A percentile compares a stretch with the other conserved stretches of the same genome.
These are phyloP conservation scores for Fragaria nilgerrensis DNA, from an alignment of 306 rosid species.

Conservation along the genomic window DNA sequence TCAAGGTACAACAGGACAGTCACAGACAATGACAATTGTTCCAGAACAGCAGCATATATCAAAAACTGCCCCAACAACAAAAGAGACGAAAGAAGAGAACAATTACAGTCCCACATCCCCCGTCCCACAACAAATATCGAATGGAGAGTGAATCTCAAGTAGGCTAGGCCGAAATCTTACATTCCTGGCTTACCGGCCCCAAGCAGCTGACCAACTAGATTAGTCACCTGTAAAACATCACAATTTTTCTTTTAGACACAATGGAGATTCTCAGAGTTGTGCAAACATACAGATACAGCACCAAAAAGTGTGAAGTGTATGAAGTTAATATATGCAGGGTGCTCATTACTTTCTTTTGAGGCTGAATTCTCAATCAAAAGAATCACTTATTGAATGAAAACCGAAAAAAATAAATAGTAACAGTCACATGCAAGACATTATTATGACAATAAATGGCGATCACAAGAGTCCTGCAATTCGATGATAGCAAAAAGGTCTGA, in stretches of 20 bases:
- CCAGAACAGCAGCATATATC: slow-evolving; percentile 9
- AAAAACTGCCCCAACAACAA: slow-evolving; percentile 26
- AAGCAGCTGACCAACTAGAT: slow-evolving; percentile 76
- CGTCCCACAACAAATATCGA: slow-evolving; percentile 17
- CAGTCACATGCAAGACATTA: not conserved
- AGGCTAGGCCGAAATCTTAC: slow-evolving; percentile 24
- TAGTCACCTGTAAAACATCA: slow-evolving; percentile 61
- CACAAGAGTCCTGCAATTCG: not conserved
- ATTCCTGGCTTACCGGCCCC: slow-evolving; percentile 73
- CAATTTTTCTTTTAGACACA: slow-evolving; percentile 3
- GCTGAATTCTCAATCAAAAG: not conserved
- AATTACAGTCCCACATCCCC: slow-evolving; percentile 20
- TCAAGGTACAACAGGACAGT: not conserved
- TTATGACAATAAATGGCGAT: not conserved
- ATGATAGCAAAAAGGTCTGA: not conserved
- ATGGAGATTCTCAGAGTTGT: not conserved
- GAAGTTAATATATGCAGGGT: too few relatives aligned
- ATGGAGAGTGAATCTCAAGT: slow-evolving; percentile 7
- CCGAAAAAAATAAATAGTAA: not conserved
- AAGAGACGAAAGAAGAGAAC: slow-evolving; percentile 20
- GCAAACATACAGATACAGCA: not conserved
- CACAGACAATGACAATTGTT: not conserved
- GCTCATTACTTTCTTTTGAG: not conserved
- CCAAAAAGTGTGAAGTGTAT: not conserved
- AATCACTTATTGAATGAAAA: not conserved